Evolutionary conservation across 768 basidiomycete species (phyloP).

Genomic region (Mycena maculata): DNA sequence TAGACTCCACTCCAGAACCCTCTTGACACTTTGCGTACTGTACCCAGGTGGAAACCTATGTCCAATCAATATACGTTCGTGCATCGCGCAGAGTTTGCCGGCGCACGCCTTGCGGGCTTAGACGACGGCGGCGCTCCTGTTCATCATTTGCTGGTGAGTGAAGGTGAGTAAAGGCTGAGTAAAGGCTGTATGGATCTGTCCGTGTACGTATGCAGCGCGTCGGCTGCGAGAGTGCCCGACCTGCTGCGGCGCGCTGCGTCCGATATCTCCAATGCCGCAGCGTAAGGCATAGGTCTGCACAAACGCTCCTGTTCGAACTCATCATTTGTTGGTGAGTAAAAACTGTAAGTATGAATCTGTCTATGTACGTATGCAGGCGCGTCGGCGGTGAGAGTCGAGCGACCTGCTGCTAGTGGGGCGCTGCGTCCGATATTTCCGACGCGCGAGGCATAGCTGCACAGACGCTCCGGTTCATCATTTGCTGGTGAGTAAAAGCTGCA

Average conservation of each 20-base stretch:
- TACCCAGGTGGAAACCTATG: not conserved
- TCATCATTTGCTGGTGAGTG: constrained; percentile 21
- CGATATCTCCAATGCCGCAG: not conserved
- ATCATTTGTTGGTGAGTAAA: no score
- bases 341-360: no score
- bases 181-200: constrained; percentile 6
- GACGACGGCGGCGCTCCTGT: not conserved
- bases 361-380: no score
- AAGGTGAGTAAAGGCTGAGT: no score
- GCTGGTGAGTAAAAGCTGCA: no score
- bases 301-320: no score
- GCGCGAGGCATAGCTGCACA: not conserved
- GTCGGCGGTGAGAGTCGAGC: not conserved
- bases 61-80: not conserved
- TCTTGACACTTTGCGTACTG: constrained; percentile 4
- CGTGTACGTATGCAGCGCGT: no score
- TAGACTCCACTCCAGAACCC: not conserved
- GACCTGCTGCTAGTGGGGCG: not conserved
- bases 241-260: not conserved
- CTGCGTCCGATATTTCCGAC: not conserved
- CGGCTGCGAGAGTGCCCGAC: constrained; percentile 11
- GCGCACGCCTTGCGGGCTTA: not conserved
- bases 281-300: not conserved
- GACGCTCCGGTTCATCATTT: not conserved
- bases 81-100: constrained; percentile 3